Conservation (phyloP, 23 red algal species). For the Rhodosorus marinus region DNA sequence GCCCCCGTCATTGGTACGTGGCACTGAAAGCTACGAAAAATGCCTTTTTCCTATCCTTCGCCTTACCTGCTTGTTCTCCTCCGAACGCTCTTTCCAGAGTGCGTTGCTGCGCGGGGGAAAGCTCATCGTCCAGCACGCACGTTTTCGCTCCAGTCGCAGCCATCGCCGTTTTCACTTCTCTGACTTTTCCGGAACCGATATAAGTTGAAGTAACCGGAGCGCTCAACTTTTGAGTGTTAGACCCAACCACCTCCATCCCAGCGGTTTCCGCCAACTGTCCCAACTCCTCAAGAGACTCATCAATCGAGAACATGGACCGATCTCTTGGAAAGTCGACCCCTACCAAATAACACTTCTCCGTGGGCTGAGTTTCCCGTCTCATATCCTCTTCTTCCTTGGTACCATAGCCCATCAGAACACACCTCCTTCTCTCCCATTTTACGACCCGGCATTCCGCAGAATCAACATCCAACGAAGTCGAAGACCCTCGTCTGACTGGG, state of each 20-base stretch:
- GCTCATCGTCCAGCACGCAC: constrained; percentile 68
- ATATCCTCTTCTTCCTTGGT: too few species aligned
- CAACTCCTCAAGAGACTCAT: constrained; percentile 56
- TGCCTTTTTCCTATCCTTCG: too few species aligned
- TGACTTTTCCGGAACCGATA: constrained; percentile 87
- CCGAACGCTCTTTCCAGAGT: constrained; percentile 66
- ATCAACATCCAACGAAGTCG: too few species aligned
- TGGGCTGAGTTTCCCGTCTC: too few species aligned
- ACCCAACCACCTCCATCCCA: constrained; percentile 62
- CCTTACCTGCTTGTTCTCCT: constrained; percentile 28
- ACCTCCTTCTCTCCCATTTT: too few species aligned
- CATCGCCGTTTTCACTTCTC: constrained; percentile 28
- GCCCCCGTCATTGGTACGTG: too few species aligned
- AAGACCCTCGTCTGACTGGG: too few species aligned
- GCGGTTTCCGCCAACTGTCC: constrained; percentile 57
- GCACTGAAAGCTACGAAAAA: too few species aligned
- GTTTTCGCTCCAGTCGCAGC: constrained; percentile 27
- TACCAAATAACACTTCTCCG: too few species aligned
- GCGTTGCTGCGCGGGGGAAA: constrained; percentile 80
- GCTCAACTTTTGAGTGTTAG: constrained; percentile 27
- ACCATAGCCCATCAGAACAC: too few species aligned
- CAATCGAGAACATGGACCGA: background rate
- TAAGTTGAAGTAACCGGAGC: constrained; percentile 24
- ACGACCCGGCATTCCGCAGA: too few species aligned
- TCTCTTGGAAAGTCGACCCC: constrained; percentile 3